Conservation (phyloP, 2,329 filamentous ascomycete genomes). For the Epichloe scottii region DNA sequence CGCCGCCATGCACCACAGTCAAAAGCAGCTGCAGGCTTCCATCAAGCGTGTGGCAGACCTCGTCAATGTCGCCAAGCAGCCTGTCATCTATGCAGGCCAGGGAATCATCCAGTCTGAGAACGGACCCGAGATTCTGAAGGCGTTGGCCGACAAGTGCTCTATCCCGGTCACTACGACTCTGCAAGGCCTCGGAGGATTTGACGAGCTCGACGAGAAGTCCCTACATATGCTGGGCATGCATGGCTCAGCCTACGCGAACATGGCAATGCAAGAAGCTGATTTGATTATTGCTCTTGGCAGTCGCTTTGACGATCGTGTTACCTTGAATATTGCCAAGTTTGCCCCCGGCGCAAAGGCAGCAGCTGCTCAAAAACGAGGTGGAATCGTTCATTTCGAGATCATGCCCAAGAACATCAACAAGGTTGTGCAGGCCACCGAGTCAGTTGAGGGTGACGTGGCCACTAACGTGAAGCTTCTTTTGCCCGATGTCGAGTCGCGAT, state of each 20-base stretch:
- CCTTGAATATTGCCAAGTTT: slow-evolving; percentile 68
- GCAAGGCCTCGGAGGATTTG: slow-evolving; percentile 81
- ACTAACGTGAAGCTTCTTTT: slow-evolving; percentile 65
- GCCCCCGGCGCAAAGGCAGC: slow-evolving; percentile 79
- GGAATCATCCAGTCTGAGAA: slow-evolving; percentile 72
- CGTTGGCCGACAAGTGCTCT: slow-evolving; percentile 77
- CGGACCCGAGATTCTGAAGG: slow-evolving; percentile 66
- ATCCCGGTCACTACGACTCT: slow-evolving; percentile 95
- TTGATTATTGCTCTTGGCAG: slow-evolving; percentile 88
- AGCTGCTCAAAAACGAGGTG: slow-evolving; percentile 72
- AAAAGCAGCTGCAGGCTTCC: slow-evolving; percentile 59
- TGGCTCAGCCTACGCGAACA: slow-evolving; percentile 91
- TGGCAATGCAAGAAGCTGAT: slow-evolving; percentile 95
- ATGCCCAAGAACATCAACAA: slow-evolving; percentile 99
- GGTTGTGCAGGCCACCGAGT: slow-evolving; percentile 91
- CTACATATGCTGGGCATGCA: slow-evolving; percentile 99
- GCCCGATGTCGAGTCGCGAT: slow-evolving; percentile 52
- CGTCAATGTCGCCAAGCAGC: slow-evolving; percentile 83
- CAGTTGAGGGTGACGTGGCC: slow-evolving; percentile 84
- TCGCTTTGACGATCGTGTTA: slow-evolving; percentile 95
- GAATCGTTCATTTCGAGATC: slow-evolving; percentile 95
- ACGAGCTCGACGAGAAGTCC: slow-evolving; percentile 87
- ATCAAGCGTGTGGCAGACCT: slow-evolving; percentile 68
- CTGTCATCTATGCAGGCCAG: slow-evolving; percentile 88
- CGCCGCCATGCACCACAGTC: slow-evolving; percentile 61